Evolutionary conservation across 768 basidiomycete genomes (phyloP), one percentile per base, ranked within the genome.

Genomic region (Leccinum pellstonianum): DNA sequence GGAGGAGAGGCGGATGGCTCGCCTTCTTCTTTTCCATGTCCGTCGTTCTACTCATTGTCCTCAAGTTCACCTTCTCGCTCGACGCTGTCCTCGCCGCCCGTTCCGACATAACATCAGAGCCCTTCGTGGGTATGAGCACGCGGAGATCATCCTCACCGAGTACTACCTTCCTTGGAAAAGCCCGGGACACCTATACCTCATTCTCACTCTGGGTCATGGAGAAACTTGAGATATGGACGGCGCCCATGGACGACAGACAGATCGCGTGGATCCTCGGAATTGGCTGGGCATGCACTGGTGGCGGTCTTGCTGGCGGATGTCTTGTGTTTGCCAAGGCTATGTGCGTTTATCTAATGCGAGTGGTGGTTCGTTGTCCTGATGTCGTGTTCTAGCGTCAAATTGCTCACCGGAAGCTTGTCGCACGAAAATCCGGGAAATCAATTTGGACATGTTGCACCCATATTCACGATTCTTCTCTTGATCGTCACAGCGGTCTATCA

Each of bases 231-330:
- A 65, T 72, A 1, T 90, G 90, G 87, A 88, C 88, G 8, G 86
- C 83, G 29, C 80, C 87, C 12, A 90, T 88, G 68, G 89, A 89
- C 68, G 95, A 98, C 69, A 89, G 84, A 65, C 86, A 87, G 56
- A 79, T 98, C 46, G 88, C 89, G 7, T 97, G 94, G 92, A 87
- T 91, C 27, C 80, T 95, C 49, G 95, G 95, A 14, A 93, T 98
- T 53, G 88, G 88, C 2, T 98, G 95, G 96, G 91, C 93, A 3
- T 94, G 94, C 62, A 86, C 87, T 56, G 95, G 95, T 35, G 95
- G 95, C 12, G 89, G 93, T 37, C 77, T 98, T 41, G 93, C 93
- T 6, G 96, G 95, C 5, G 86, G 87, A 46, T 90, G 87, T 73
- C 79, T 98, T 58, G 93, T 98, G 3, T 95, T 98, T 62, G 88